A percentile compares a stretch with the other conserved stretches of the same genome.
phyloP scores from a whole-genome alignment of 345 rosid genomes.

The Psidium guajava region DNA sequence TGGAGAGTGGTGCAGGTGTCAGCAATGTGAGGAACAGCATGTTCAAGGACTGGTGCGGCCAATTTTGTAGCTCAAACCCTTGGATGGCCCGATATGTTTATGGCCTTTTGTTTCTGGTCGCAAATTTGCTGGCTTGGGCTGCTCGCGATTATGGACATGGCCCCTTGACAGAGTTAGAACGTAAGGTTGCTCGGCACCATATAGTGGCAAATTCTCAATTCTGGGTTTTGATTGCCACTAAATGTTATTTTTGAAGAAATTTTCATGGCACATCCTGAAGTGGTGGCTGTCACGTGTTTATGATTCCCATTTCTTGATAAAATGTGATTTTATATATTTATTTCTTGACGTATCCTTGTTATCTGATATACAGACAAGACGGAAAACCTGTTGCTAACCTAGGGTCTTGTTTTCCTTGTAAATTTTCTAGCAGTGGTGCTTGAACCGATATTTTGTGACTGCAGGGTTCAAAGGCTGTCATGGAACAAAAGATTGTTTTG shows the following conservation, averaged over 20 bases:
- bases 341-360: not conserved
- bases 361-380: not conserved
- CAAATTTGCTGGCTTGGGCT: constrained; percentile 88
- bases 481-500: constrained; percentile 61
- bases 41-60: constrained; percentile 53
- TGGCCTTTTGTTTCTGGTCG: constrained; percentile 60
- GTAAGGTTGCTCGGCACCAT: constrained; percentile 29
- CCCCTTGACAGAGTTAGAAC: constrained; percentile 52
- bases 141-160: constrained; percentile 76
- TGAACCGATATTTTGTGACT: not conserved
- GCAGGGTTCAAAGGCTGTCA: constrained; percentile 65
- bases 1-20: not conserved
- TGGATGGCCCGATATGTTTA: constrained; percentile 96
- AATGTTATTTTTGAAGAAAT: not conserved
- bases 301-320: not conserved
- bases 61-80: constrained; percentile 72
- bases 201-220: not conserved
- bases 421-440: not conserved
- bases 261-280: not conserved
- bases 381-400: not conserved
- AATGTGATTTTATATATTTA: not conserved
- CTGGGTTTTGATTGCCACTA: not conserved
- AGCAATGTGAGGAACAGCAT: not conserved
- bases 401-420: not conserved
- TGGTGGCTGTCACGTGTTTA: not conserved